These are phyloP conservation scores for Kandelia obovata DNA, from an alignment of 345 rosid species.

Conservation along the genomic window DNA sequence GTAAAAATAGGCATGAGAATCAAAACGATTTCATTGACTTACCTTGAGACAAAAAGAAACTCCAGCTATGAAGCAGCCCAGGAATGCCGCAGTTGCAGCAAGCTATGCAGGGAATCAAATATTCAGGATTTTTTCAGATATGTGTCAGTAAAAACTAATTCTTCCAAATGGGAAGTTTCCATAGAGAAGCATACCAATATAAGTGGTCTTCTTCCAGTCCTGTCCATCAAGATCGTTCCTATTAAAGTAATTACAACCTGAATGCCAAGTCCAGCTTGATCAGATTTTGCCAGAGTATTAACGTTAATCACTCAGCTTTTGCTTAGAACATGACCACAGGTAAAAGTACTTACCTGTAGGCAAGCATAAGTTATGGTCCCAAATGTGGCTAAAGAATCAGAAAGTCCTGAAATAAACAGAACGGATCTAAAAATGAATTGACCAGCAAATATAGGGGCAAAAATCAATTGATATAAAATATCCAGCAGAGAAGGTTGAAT, in stretches of 20 bases:
- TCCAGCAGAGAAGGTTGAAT: neutral
- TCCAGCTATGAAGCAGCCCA: constrained; percentile 70
- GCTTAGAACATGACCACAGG: no score
- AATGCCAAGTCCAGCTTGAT: neutral
- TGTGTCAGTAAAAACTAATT: no score
- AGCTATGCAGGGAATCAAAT: constrained; percentile 33
- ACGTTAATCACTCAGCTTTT: no score
- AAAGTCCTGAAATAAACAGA: constrained; percentile 48
- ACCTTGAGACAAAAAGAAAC: constrained; percentile 73
- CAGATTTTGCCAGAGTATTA: no score
- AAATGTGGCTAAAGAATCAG: constrained; percentile 43
- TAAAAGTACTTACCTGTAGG: constrained; percentile 48
- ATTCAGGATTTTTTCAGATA: neutral
- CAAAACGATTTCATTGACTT: neutral
- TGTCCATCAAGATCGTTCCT: constrained; percentile 79
- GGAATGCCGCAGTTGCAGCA: constrained; percentile 67
- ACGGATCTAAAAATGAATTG: neutral
- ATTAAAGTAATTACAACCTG: constrained; percentile 73
- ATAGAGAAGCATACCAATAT: constrained; percentile 50
- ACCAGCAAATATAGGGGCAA: neutral
- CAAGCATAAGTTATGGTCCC: constrained; percentile 87
- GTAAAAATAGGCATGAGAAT: neutral
- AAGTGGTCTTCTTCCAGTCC: constrained; percentile 83
- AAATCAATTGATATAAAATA: neutral
- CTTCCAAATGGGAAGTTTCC: no score